phyloP scores from a whole-genome alignment of 495 filamentous ascomycete genomes.

The Rusavskia elegans region DNA sequence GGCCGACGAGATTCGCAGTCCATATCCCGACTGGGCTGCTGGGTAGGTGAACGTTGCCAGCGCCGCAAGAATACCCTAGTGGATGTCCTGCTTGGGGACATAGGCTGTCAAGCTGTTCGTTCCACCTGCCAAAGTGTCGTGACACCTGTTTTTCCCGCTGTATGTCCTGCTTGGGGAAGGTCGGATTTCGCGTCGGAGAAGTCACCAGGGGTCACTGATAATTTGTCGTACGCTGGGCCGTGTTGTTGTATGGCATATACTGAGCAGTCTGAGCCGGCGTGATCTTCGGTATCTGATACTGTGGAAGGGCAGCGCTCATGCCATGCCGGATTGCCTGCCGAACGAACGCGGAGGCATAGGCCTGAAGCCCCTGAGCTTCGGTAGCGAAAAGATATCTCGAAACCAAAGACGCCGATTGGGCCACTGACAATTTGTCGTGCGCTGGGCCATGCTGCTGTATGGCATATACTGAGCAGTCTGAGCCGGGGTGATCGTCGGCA shows the following conservation, averaged over 20 bases:
- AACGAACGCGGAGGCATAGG: no score
- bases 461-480: not conserved
- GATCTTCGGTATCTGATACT: not conserved
- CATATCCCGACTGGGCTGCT: no score
- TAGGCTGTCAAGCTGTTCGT: no score
- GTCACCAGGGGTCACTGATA: not conserved
- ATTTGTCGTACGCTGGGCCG: not conserved
- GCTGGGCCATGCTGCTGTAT: not conserved
- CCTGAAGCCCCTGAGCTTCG: no score
- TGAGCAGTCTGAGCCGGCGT: not conserved
- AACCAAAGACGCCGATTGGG: no score
- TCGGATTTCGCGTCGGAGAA: not conserved
- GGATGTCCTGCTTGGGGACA: no score
- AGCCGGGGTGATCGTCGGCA: not conserved
- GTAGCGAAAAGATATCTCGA: no score
- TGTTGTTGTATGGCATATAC: not conserved
- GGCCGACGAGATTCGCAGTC: no score
- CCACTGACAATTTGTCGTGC: slow-evolving; percentile 1
- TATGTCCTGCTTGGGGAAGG: not conserved
- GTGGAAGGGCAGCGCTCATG: not conserved
- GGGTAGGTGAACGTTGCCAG: no score
- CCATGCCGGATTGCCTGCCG: not conserved
- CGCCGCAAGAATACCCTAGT: not conserved
- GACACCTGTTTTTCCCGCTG: no score
- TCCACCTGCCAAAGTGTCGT: no score